Base-by-base conservation (phyloP, 306 rosid species). In the Hippophae rhamnoides region DNA sequence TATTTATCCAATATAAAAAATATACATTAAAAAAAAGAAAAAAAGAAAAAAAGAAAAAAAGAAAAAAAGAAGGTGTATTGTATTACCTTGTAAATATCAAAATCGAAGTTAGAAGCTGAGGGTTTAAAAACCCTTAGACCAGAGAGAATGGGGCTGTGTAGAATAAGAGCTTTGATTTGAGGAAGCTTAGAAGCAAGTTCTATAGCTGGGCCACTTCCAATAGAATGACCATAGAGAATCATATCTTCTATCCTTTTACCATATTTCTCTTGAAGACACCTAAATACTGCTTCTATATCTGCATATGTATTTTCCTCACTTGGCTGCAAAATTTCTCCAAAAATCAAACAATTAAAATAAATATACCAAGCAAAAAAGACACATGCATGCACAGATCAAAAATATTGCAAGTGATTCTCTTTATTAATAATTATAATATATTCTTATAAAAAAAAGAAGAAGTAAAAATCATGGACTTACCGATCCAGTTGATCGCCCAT, bases 91-190 rank as follows among this genome's bases (percentile, higher is more conserved):
- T 86, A 90, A 71, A 90, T 90, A 85, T 90, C 97, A 46, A 90
- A 90, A 89, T 90, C 86, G 70, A 80, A 90, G 5, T 89, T 68
- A 9, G 89, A 94, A 68, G 79, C 86, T 45, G 86, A 94, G 13
- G 95, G 97, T 75, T 90, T 86, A 94, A 90, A 84, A 72, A 86
- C 95, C 81, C 97, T 78, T 71, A 90, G 75, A 68, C 97, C 95
- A 61, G 97, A 90, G 40, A 90, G 88, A 70, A 90, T 90, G 38
- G 97, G 97, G 66, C 97, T 90, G 44, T 86, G 95, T 72, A 90
- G 76, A 65, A 90, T 86, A 67, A 90, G 90, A 61, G 94, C 97
- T 80, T 86, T 82, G 61, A 86, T 72, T 56, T 69, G 89, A 67
- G 97, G 97, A 70, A 84, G 63, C 70, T 83, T 74, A 69, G 89